Evolutionary conservation across 73 alveolate genomes (phyloP).

Genomic region (Paramecium octaurelia): DNA sequence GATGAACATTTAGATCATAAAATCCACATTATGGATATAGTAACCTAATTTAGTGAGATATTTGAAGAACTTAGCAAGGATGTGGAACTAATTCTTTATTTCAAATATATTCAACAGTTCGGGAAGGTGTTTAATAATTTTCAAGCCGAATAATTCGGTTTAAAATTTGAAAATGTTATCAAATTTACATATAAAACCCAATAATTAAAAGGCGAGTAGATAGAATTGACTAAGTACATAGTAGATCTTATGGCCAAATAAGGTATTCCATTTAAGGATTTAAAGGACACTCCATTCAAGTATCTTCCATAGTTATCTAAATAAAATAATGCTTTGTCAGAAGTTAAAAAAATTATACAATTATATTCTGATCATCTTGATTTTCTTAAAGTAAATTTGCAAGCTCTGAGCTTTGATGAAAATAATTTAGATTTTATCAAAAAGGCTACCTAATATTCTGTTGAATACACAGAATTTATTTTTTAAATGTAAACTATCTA

Average conservation of each 20-base stretch:
- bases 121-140: not conserved
- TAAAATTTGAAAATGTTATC: not conserved
- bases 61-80: not conserved
- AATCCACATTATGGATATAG: not conserved
- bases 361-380: not conserved
- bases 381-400: too few relatives aligned
- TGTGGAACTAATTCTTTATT: not conserved
- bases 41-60: not conserved
- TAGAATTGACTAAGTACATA: not conserved
- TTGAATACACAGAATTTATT: not conserved
- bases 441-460: not conserved
- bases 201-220: not conserved
- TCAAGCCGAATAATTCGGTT: not conserved
- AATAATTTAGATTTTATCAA: not conserved
- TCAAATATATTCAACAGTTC: not conserved
- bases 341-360: not conserved
- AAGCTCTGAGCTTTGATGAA: not conserved
- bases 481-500: not conserved
- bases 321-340: not conserved
- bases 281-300: not conserved
- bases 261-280: not conserved
- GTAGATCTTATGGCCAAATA: not conserved
- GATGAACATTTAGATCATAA: not conserved
- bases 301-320: not conserved
- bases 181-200: not conserved